Evolutionary conservation across 2,329 filamentous ascomycete species (phyloP), one percentile per base, ranked within the genome.

Genomic region (Lachnum nothofagi): DNA sequence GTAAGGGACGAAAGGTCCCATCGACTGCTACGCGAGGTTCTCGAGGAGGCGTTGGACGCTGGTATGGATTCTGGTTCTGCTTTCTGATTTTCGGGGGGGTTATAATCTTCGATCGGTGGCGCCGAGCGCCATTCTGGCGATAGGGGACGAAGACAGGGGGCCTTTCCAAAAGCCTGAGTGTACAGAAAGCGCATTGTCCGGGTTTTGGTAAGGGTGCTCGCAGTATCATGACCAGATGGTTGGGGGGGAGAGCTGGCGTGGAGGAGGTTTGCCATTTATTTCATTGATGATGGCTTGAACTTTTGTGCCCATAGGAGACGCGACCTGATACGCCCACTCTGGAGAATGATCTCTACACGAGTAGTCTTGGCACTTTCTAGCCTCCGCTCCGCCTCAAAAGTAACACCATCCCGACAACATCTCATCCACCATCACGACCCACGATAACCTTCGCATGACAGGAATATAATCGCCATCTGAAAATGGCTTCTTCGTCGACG

Each of bases 401-500:
- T 2, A 16, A 16, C 17, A n/a, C 4, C 14, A 14, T n/a, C n/a
- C n/a, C n/a, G n/a, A n/a, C n/a, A n/a, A n/a, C n/a, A n/a, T n/a
- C n/a, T n/a, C n/a, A n/a, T n/a, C n/a, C n/a, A n/a, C n/a, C n/a
- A n/a, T n/a, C n/a, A n/a, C n/a, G n/a, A n/a, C n/a, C n/a, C n/a
- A n/a, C n/a, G n/a, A n/a, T n/a, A n/a, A n/a, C 31, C 17, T 40
- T 25, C 42, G 44, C 40, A 52, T 45, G 49, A 44, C 12, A 42
- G 35, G 17, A 40, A 42, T n/a, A 16, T 34, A 27, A 27, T 12
- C 40, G 41, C 40, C 24, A 38, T 19, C 27, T 14, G 16, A 40
- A 48, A 56, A 88, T 88, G 85, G 83, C 85, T 52, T 88, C 85
- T 52, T 86, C 83, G 49, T 88, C 85, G 42, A 77, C 78, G 58